These are phyloP conservation scores for Populus tomentosa DNA, from an alignment of 441 rosid genomes.

Conservation along the genomic window DNA sequence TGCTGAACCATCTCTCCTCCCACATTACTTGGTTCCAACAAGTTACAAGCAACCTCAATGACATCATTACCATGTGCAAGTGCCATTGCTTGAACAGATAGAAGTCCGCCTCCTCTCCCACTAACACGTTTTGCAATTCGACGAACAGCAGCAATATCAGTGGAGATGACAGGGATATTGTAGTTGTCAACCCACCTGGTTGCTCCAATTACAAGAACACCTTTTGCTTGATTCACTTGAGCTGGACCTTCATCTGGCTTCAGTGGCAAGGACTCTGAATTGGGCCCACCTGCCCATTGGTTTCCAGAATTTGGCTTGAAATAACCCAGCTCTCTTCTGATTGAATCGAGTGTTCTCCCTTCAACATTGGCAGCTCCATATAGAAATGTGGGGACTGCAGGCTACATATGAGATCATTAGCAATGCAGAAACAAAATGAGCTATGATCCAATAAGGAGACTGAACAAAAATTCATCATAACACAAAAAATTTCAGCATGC, in stretches of 20 bases:
- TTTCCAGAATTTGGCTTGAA: slow-evolving; percentile 70
- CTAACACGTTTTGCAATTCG: slow-evolving; percentile 61
- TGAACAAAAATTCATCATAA: background rate
- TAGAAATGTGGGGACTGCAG: slow-evolving; percentile 73
- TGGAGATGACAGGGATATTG: slow-evolving; percentile 63
- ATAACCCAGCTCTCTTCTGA: slow-evolving; percentile 82
- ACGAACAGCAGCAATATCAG: slow-evolving; percentile 45
- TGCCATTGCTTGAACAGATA: slow-evolving; percentile 89
- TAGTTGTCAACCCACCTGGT: slow-evolving; percentile 80
- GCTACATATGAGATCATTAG: slow-evolving; percentile 25
- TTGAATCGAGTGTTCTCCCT: slow-evolving; percentile 65
- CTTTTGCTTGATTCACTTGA: slow-evolving; percentile 50
- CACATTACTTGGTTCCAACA: slow-evolving; percentile 65
- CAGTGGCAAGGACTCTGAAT: slow-evolving; percentile 38
- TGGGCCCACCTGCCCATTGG: slow-evolving; percentile 64
- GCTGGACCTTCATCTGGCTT: slow-evolving; percentile 71
- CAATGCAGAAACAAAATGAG: background rate
- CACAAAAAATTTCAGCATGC: background rate
- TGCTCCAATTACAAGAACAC: slow-evolving; percentile 67
- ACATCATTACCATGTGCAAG: slow-evolving; percentile 55
- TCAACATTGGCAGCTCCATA: slow-evolving; percentile 71
- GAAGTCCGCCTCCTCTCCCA: slow-evolving; percentile 77
- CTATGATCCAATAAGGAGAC: background rate
- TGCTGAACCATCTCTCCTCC: slow-evolving; percentile 71
- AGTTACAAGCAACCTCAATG: slow-evolving; percentile 83